Evolutionary conservation across 2,329 filamentous ascomycete species (phyloP).

Genomic region (Aspergillus unguis): DNA sequence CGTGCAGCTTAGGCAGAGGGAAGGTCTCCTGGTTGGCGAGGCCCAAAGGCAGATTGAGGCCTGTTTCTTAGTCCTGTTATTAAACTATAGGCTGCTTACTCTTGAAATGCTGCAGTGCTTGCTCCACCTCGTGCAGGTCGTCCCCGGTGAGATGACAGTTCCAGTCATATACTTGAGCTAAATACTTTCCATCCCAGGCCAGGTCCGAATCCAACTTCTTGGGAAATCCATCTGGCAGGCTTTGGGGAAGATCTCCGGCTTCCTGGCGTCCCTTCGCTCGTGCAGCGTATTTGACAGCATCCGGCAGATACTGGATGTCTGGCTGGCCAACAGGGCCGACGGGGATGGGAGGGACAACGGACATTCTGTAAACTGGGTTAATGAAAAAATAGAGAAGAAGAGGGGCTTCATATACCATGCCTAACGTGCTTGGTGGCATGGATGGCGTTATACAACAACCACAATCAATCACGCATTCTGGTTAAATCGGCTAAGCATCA

Average conservation of each 20-base stretch:
- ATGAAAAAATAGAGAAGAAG: not conserved
- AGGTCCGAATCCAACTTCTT: constrained; percentile 40
- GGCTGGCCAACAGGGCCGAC: constrained; percentile 19
- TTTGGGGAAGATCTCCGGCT: constrained; percentile 17
- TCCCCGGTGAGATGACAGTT: constrained; percentile 35
- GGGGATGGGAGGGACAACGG: constrained; percentile 1
- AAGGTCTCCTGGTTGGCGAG: constrained; percentile 48
- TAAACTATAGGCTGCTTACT: constrained; percentile 19
- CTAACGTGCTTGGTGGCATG: no score
- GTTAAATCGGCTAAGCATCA: no score
- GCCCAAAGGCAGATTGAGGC: constrained; percentile 28
- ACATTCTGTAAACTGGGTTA: not conserved
- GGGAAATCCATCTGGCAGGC: constrained; percentile 44
- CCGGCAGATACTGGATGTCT: constrained; percentile 30
- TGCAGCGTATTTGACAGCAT: constrained; percentile 26
- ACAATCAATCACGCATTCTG: no score
- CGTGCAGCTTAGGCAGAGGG: constrained; percentile 38
- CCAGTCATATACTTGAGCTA: constrained; percentile 41
- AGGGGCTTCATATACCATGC: not conserved
- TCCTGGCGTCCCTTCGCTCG: constrained; percentile 20
- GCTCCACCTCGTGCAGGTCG: constrained; percentile 45
- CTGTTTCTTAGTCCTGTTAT: constrained; percentile 14
- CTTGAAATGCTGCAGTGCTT: constrained; percentile 43
- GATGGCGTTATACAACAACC: no score
- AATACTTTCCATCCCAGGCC: constrained; percentile 47